Conservation (phyloP, 1,139 yeast genomes). For the Taiozyma sp. region DNA sequence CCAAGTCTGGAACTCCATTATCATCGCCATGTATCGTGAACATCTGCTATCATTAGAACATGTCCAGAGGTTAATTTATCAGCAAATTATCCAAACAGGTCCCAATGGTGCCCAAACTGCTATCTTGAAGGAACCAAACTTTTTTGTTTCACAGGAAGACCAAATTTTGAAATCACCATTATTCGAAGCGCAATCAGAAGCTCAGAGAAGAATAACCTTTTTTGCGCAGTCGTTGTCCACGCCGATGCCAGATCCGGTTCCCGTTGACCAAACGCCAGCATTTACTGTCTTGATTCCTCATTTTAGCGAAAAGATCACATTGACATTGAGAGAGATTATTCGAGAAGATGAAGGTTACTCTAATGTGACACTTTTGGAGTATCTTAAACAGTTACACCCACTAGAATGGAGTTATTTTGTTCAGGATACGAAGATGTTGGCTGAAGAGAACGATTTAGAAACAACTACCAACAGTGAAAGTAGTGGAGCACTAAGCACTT, state of each 20-base stretch:
- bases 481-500: conserved; percentile 11
- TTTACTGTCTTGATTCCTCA: conserved; percentile 73
- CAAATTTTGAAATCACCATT: conserved; percentile 55
- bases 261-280: conserved; percentile 73
- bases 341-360: conserved; percentile 71
- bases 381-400: conserved; percentile 68
- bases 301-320: conserved; percentile 66
- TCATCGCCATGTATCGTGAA: conserved; percentile 67
- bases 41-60: conserved; percentile 68
- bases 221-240: conserved; percentile 75
- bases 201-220: conserved; percentile 71
- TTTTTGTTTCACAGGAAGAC: conserved; percentile 68
- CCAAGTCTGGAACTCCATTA: conserved; percentile 71
- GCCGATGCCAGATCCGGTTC: conserved; percentile 68
- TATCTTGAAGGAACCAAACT: conserved; percentile 61
- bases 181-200: conserved; percentile 59
- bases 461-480: conserved; percentile 29
- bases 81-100: conserved; percentile 42
- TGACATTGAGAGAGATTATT: conserved; percentile 64
- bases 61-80: conserved; percentile 63
- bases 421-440: conserved; percentile 65
- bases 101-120: conserved; percentile 13
- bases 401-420: conserved; percentile 76
- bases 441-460: conserved; percentile 43
- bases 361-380: conserved; percentile 66